Evolutionary conservation across 2,329 filamentous ascomycete genomes (phyloP), one percentile per base, ranked within the genome.

Genomic region (Colletotrichum sp.): DNA sequence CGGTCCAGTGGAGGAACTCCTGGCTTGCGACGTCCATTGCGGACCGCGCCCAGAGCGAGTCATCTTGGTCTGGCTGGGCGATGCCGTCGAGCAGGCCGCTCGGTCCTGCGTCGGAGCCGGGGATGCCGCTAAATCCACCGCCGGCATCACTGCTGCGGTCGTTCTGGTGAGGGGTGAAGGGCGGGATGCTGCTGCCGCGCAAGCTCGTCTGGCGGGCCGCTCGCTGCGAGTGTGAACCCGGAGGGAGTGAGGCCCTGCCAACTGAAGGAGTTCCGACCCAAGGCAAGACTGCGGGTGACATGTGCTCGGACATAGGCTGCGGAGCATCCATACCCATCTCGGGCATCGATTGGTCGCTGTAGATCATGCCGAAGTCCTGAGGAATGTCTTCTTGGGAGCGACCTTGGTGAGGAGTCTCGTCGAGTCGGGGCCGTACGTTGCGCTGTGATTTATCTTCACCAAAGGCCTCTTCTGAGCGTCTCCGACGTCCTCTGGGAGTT

Each of bases 241-340:
- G 67, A 8, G 26, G 24, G 18, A 77, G 26, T 8, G 77, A 78
- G 12, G 59, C 72, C 24, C 63, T 71, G n/a, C 73, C 76, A 4
- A 71, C 67, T 12, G 76, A 76, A 2, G 77, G 76, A 2, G 77
- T 78, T 5, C 87, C 88, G 76, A 89, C 90, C 90, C 90, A 91
- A 6, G 90, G 90, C 80, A 88, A 84, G 72, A 89, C 82, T 18
- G 87, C 88, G 4, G 88, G 89, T 1, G 88, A 89, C 62, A 90
- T 90, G 69, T 93, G 90, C 75, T 98, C 94, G 6, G 92, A 91
- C 69, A 97, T 89, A 9, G 91, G 90, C 1, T 91, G 89, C 1
- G 88, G 90, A 1, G 91, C 93, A 57, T 95, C 91, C 84, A 95
- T 92, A 24, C 93, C 94, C 28, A 95, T 84, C 82, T 98, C 95